These are phyloP conservation scores for Solanum piurae DNA, from an alignment of 257 asterid genomes.

Conservation along the genomic window DNA sequence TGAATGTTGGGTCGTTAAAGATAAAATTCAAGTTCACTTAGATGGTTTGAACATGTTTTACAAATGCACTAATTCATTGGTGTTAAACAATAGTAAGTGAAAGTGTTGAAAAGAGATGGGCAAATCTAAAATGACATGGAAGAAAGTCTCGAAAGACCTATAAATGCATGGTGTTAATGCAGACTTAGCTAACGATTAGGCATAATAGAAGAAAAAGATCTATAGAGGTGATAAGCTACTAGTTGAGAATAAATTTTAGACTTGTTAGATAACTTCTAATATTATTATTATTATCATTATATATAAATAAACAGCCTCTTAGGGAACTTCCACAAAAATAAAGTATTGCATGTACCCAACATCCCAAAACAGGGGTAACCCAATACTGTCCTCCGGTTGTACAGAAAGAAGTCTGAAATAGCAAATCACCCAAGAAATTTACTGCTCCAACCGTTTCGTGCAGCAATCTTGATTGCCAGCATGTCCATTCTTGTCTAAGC, in stretches of 20 bases:
- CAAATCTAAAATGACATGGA: neutral
- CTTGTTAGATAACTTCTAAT: neutral
- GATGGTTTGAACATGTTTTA: neutral
- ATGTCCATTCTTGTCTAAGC: neutral
- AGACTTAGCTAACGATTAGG: neutral
- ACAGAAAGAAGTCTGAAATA: neutral
- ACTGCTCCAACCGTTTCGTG: neutral
- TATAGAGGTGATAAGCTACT: neutral
- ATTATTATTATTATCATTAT: neutral
- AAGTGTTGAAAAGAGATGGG: neutral
- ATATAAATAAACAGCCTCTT: neutral
- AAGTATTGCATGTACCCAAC: neutral
- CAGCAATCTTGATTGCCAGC: neutral
- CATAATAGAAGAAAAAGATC: neutral
- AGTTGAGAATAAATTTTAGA: neutral
- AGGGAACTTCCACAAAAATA: neutral
- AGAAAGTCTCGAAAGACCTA: neutral
- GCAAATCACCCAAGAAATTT: neutral
- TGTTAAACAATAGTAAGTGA: neutral
- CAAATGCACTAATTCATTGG: neutral
- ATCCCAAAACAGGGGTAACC: neutral
- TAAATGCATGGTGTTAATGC: neutral
- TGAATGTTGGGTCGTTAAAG: neutral
- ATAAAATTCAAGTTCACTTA: neutral
- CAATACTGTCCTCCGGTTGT: neutral